Percentiles rank a stretch among this genome's conserved stretches.
These are phyloP conservation scores for Botrytis elliptica DNA, from an alignment of 2,329 filamentous ascomycete species.

Conservation along the genomic window DNA sequence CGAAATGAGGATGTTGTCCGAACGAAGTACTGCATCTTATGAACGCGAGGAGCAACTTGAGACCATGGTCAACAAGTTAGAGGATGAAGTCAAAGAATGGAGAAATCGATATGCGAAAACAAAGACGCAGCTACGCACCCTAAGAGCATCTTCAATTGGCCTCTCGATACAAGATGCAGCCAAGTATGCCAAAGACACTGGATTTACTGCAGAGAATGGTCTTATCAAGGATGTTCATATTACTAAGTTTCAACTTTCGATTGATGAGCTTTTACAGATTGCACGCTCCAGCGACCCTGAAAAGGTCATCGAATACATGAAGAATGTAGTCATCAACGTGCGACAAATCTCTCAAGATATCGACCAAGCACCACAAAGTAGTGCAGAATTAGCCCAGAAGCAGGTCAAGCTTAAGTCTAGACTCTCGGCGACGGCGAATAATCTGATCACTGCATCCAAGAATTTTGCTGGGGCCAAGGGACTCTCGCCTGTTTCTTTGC, in stretches of 20 bases:
- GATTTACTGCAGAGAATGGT: slow-evolving; percentile 69
- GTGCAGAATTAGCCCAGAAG: slow-evolving; percentile 53
- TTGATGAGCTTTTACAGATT: slow-evolving; percentile 82
- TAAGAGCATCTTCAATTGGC: slow-evolving; percentile 78
- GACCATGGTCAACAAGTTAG: slow-evolving; percentile 70
- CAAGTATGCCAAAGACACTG: slow-evolving; percentile 62
- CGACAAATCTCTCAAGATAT: slow-evolving; percentile 83
- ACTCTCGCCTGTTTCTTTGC: slow-evolving; percentile 84
- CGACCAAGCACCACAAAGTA: slow-evolving; percentile 54
- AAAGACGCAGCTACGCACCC: slow-evolving; percentile 80
- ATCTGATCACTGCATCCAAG: slow-evolving; percentile 90
- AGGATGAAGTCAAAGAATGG: slow-evolving; percentile 86
- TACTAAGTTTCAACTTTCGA: slow-evolving; percentile 90
- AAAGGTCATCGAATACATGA: slow-evolving; percentile 80
- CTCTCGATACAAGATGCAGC: slow-evolving; percentile 68
- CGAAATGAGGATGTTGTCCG: slow-evolving; percentile 86
- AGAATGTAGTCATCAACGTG: slow-evolving; percentile 77
- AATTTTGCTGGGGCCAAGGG: slow-evolving; percentile 83
- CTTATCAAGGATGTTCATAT: slow-evolving; percentile 88
- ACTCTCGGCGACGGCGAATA: slow-evolving; percentile 92
- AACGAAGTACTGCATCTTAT: slow-evolving; percentile 73
- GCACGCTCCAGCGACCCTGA: slow-evolving; percentile 73
- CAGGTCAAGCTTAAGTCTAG: slow-evolving; percentile 72
- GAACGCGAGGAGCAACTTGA: slow-evolving; percentile 80
- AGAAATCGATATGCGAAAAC: slow-evolving; percentile 82